Percentiles rank a stretch among this genome's conserved stretches.
Conservation (phyloP, 176 grass and related monocot genomes). For the Oryza coarctata region DNA sequence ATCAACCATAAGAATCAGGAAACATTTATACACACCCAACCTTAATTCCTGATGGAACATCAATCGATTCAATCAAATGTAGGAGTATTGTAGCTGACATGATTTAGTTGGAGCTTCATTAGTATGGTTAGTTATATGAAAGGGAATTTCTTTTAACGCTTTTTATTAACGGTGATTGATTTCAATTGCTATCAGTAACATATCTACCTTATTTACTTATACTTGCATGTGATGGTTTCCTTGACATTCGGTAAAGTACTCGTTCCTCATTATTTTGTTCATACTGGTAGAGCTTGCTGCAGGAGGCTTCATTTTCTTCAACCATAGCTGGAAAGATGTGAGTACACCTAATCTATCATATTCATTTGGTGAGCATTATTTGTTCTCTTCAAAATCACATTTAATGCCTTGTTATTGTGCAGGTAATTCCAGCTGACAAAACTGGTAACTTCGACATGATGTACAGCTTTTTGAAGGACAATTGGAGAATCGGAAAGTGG, state of each 20-base stretch:
- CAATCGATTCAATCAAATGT: neutral
- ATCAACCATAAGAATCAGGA: neutral
- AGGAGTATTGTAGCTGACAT: neutral
- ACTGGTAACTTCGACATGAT: slow-evolving; percentile 85
- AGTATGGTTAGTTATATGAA: slow-evolving; percentile 1
- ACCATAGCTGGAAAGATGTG: slow-evolving; percentile 79
- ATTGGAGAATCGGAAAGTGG: slow-evolving; percentile 85
- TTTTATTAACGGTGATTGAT: neutral
- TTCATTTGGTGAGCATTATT: slow-evolving; percentile 17
- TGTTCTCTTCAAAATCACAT: neutral
- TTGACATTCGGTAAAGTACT: slow-evolving; percentile 66
- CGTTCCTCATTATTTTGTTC: slow-evolving; percentile 79
- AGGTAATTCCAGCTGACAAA: slow-evolving; percentile 77
- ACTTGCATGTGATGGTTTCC: slow-evolving; percentile 48
- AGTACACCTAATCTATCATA: neutral
- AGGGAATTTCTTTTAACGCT: neutral
- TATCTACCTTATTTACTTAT: slow-evolving; percentile 10
- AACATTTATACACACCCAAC: neutral
- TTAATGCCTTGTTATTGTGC: slow-evolving; percentile 23
- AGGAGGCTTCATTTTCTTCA: slow-evolving; percentile 82
- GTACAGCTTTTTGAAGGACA: slow-evolving; percentile 69
- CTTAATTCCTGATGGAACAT: neutral
- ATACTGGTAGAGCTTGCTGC: slow-evolving; percentile 81
- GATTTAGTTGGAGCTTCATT: neutral
- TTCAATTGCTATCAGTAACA: slow-evolving; percentile 7